Evolutionary conservation across 345 rosid genomes (phyloP), one percentile per base, ranked within the genome.

Genomic region (Eucalyptus melliodora): DNA sequence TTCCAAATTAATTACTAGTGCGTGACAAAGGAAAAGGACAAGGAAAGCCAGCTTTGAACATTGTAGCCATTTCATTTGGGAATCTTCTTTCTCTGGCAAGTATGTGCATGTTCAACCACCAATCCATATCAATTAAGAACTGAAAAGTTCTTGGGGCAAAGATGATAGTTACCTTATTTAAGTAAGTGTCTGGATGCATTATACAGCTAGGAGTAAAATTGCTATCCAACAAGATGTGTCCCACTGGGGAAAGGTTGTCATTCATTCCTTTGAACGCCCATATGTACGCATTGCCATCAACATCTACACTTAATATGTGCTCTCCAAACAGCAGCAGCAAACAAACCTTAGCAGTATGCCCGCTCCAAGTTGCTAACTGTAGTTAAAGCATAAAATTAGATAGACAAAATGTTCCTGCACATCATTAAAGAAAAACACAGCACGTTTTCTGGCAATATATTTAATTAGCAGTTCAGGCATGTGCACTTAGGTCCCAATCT

Each of bases 121-220:
- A 40, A 77, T 77, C 83, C 7, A 2, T 77, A 21, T 77, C 47
- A 77, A 6, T 19, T 21, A 40, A 37, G 83, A 37, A 77, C 5
- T 37, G 47, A 77, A 77, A 21, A 77, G 83, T 77, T 21, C 47
- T 37, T 40, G 47, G 42, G 83, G 16, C 56, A 88, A 26, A 42
- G 82, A 65, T 55, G 85, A 85, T 27, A 44, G 81, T 91, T 88
- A 97, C 99, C 97, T 97, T 98, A 92, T 98, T 98, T 37, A 97
- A 87, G 92, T 98, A 96, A 89, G 99, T 98, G 90, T 98, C 98
- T 30, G 99, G 99, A 88, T 98, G 99, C 93, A 96, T 94, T 89
- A 98, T 91, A 92, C 96, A 96, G 30, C 94, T 93, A 31, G 99
- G 99, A 65, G 92, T 95, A 91, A 96, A 97, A 30, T 92, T 92